A percentile compares a stretch with the other conserved stretches of the same genome.
Evolutionary conservation across 176 grass and related monocot species (phyloP).

Genomic region (Carex parvula): DNA sequence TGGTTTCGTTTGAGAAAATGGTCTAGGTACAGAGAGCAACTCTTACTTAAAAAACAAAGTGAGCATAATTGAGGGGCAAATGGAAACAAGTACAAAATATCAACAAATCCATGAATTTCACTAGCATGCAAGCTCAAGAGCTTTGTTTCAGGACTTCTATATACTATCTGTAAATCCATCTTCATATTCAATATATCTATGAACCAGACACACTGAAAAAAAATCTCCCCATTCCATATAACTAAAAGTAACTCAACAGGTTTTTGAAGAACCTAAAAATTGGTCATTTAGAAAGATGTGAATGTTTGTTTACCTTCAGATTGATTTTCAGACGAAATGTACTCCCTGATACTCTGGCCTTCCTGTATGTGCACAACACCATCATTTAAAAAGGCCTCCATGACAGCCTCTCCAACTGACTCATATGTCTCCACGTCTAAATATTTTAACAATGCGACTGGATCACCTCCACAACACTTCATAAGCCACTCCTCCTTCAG

Average conservation of each 20-base stretch:
- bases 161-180: neutral
- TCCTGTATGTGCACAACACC: slow-evolving; percentile 57
- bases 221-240: neutral
- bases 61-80: neutral
- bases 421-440: slow-evolving; percentile 97
- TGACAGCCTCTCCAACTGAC: slow-evolving; percentile 73
- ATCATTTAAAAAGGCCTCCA: slow-evolving; percentile 67
- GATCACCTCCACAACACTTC: slow-evolving; percentile 59
- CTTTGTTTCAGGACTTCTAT: neutral
- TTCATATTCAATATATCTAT: too few species aligned
- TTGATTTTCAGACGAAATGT: slow-evolving; percentile 34
- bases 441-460: slow-evolving; percentile 60
- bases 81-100: neutral
- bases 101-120: neutral
- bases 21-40: neutral
- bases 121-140: neutral
- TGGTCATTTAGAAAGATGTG: neutral
- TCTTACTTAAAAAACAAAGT: neutral
- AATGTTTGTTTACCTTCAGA: slow-evolving; percentile 46
- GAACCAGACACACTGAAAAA: too few species aligned
- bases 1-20: neutral
- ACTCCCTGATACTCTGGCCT: slow-evolving; percentile 58
- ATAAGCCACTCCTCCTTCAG: slow-evolving; percentile 94
- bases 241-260: neutral
- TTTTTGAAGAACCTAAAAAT: neutral